Conservation (phyloP, 2,329 filamentous ascomycete species). For the Trichoderma pleuroti region DNA sequence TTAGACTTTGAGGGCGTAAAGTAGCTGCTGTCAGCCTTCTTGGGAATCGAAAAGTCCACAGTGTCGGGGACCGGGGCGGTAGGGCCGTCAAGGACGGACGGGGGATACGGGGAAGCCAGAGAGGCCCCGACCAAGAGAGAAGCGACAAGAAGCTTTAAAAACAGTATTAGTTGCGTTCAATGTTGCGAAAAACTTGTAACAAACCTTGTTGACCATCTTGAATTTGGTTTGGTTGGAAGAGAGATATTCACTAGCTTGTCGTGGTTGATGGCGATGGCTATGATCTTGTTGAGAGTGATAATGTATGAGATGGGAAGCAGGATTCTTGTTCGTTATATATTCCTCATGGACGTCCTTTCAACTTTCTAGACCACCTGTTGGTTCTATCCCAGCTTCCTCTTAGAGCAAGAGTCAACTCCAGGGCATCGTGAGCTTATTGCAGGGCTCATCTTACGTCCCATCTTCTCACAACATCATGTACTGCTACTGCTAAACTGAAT, state of each 20-base stretch:
- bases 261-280: not conserved
- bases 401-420: not conserved
- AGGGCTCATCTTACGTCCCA: not conserved
- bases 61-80: not conserved
- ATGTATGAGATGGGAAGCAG: not conserved
- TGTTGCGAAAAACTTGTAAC: not conserved
- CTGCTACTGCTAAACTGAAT: not conserved
- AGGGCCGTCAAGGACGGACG: not conserved
- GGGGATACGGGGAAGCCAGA: constrained; percentile 10
- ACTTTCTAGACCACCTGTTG: not conserved
- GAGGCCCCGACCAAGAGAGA: constrained; percentile 4
- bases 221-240: not conserved
- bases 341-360: no score
- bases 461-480: not conserved
- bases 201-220: constrained; percentile 12
- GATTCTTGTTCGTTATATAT: not conserved
- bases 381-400: not conserved
- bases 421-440: not conserved
- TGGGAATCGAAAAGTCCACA: constrained; percentile 4
- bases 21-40: not conserved
- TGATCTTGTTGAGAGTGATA: not conserved
- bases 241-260: not conserved
- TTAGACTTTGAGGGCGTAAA: constrained; percentile 6
- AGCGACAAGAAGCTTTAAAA: not conserved
- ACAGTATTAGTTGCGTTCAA: not conserved